A percentile compares a stretch with the other conserved stretches of the same genome.
phyloP scores from a whole-genome alignment of 1,284 basidiomycete genomes.

The Coniferiporia weirii region DNA sequence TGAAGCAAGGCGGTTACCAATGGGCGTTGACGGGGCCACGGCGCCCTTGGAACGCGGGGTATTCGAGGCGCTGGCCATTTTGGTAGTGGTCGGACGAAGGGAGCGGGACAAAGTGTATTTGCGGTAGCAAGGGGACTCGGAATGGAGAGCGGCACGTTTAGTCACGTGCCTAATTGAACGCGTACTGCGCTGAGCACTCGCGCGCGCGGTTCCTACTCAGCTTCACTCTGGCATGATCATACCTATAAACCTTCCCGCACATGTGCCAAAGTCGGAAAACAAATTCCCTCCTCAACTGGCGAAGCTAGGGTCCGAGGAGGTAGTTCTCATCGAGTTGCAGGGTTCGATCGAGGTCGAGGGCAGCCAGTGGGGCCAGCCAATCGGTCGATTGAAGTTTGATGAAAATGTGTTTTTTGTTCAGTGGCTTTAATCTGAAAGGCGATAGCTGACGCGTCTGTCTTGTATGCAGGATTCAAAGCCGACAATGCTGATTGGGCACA shows the following conservation, averaged over 20 bases:
- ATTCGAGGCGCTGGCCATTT: conserved; percentile 6
- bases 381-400: conserved; percentile 53
- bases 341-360: conserved; percentile 63
- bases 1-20: conserved; percentile 6
- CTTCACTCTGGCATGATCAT: conserved; percentile 41
- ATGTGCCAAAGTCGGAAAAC: conserved; percentile 28
- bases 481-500: conserved; percentile 79
- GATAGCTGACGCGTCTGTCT: not conserved
- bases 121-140: not conserved
- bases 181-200: conserved; percentile 5
- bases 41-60: conserved; percentile 19
- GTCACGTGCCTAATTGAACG: conserved; percentile 3
- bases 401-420: conserved; percentile 34
- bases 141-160: not conserved
- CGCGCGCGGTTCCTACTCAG: not conserved
- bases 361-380: conserved; percentile 47
- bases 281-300: conserved; percentile 56
- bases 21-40: conserved; percentile 19
- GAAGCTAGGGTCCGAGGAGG: conserved; percentile 60
- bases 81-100: not conserved
- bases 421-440: not conserved
- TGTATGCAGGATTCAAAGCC: conserved; percentile 58
- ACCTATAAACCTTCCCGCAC: conserved; percentile 37
- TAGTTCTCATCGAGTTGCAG: conserved; percentile 73
- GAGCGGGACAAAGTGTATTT: not conserved